These are phyloP conservation scores for Magnusiomyces starmeri DNA, from an alignment of 1,139 yeast genomes.

Conservation along the genomic window DNA sequence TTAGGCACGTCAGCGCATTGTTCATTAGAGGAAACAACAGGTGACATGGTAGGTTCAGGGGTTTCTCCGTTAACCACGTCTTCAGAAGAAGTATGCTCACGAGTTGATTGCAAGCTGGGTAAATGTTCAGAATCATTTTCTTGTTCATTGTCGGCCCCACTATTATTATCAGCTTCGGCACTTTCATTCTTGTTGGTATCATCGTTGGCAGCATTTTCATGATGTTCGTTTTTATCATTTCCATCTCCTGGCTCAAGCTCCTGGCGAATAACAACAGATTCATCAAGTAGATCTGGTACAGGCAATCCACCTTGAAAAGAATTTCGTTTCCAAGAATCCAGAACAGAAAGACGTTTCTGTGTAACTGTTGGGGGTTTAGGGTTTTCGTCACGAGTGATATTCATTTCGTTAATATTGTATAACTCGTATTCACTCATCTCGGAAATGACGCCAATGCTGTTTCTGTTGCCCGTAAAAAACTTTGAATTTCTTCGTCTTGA, in stretches of 20 bases:
- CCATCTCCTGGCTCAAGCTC: neutral
- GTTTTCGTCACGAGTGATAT: neutral
- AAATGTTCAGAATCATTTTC: no score
- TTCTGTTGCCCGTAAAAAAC: no score
- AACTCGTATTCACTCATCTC: neutral
- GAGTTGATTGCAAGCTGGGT: no score
- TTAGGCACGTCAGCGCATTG: no score
- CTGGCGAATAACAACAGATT: neutral
- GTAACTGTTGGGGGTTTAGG: neutral
- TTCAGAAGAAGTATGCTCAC: no score
- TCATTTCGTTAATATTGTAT: neutral
- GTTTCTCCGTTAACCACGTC: no score
- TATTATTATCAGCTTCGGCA: neutral
- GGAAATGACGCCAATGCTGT: neutral
- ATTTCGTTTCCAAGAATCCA: neutral
- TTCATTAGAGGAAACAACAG: no score
- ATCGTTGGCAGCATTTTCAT: no score
- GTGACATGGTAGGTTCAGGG: no score
- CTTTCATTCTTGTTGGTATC: neutral
- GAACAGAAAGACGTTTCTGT: neutral
- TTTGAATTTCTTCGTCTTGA: no score
- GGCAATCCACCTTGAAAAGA: neutral
- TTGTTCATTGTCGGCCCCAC: no score
- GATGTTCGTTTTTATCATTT: no score
- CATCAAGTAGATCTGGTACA: neutral